Evolutionary conservation across 176 grass and related monocot species (phyloP).

Genomic region (Pontederia crassipes): DNA sequence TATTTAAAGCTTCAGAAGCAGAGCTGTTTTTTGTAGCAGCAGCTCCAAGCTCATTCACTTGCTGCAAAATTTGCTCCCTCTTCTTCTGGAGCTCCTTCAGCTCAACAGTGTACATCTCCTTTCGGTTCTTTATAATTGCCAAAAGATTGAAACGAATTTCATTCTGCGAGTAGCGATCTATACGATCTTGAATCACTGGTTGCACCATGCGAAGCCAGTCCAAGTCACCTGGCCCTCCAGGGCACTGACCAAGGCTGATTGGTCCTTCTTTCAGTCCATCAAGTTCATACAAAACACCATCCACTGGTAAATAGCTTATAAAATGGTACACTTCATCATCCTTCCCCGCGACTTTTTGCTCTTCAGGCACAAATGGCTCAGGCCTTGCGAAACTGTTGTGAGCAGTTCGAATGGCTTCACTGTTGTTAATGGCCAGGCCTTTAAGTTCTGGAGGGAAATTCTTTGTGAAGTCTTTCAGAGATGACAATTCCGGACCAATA

Average conservation of each 20-base stretch:
- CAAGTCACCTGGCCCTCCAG: conserved; percentile 45
- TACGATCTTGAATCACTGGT: conserved; percentile 57
- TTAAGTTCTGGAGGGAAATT: conserved; percentile 83
- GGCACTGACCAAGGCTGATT: conserved; percentile 57
- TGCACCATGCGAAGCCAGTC: conserved; percentile 68
- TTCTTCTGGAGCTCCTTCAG: conserved; percentile 91
- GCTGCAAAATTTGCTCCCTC: conserved; percentile 65
- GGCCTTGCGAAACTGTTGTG: conserved; percentile 76
- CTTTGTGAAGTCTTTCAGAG: conserved; percentile 81
- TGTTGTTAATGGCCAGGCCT: conserved; percentile 87
- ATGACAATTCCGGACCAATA: conserved; percentile 60
- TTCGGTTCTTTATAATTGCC: conserved; percentile 84
- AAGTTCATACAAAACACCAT: conserved; percentile 76
- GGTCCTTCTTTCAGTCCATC: conserved; percentile 95
- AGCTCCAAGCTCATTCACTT: conserved; percentile 38
- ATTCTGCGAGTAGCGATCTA: conserved; percentile 53
- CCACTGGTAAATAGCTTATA: conserved; percentile 83
- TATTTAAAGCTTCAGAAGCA: conserved; percentile 37
- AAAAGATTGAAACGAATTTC: conserved; percentile 90
- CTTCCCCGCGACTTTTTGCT: conserved; percentile 55
- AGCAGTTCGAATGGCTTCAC: conserved; percentile 55
- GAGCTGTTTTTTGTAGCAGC: conserved; percentile 3
- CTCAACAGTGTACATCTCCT: conserved; percentile 61
- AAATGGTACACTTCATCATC: conserved; percentile 97
- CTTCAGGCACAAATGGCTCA: conserved; percentile 71